These are phyloP conservation scores for Quercus parvula DNA, from an alignment of 306 rosid genomes.

Conservation along the genomic window DNA sequence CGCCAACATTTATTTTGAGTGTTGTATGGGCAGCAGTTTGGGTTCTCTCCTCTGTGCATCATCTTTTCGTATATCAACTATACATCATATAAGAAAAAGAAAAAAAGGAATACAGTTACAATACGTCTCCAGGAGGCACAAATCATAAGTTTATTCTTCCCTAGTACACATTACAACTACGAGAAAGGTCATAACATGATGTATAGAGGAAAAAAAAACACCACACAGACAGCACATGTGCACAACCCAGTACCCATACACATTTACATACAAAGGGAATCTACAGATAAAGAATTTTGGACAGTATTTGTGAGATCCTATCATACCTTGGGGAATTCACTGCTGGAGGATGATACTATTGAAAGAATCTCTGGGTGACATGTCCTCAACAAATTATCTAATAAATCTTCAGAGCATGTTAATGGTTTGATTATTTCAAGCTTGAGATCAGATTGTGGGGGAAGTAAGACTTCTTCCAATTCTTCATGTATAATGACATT, in stretches of 20 bases:
- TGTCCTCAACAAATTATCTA: slow-evolving; percentile 25
- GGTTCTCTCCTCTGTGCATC: slow-evolving; percentile 29
- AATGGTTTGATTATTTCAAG: slow-evolving; percentile 32
- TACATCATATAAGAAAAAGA: not conserved
- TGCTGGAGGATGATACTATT: slow-evolving; percentile 24
- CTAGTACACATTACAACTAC: not conserved
- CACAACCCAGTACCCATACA: too few species aligned
- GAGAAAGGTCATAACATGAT: not conserved
- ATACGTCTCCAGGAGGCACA: not conserved
- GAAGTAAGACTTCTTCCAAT: slow-evolving; percentile 19
- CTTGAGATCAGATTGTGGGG: slow-evolving; percentile 14
- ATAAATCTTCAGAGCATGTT: slow-evolving; percentile 11
- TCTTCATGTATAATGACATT: slow-evolving; percentile 36
- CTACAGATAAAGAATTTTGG: not conserved
- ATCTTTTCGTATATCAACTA: slow-evolving; percentile 33
- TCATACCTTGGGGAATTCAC: slow-evolving; percentile 33
- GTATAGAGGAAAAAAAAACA: not conserved
- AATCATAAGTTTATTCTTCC: slow-evolving; percentile 3
- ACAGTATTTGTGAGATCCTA: not conserved
- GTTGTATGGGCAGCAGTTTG: slow-evolving; percentile 42
- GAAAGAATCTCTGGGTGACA: slow-evolving; percentile 34
- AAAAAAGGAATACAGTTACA: slow-evolving; percentile 4
- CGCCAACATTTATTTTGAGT: slow-evolving; percentile 48
- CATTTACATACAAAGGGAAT: not conserved
- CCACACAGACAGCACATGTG: slow-evolving; percentile 2